Percentiles rank a stretch among this genome's conserved stretches.
phyloP scores from a whole-genome alignment of 805 yeast genomes.

The Saturnispora saitoi region DNA sequence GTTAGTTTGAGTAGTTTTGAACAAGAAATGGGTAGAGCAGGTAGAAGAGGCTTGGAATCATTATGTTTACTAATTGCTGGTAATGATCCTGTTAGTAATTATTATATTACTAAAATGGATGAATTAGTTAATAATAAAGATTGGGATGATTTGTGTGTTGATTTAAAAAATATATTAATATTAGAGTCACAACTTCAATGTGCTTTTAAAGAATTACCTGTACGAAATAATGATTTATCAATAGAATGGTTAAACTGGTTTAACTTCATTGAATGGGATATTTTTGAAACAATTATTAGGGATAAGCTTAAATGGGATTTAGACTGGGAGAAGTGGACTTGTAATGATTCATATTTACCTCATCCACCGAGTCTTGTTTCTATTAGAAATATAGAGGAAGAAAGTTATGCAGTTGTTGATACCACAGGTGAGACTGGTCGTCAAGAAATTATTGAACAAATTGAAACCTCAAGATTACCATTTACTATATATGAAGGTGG shows the following conservation, averaged over 20 bases:
- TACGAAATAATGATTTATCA: conserved; percentile 33
- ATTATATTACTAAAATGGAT: conserved; percentile 63
- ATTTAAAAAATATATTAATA: conserved; percentile 52
- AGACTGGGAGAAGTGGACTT: conserved; percentile 42
- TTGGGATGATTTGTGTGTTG: conserved; percentile 51
- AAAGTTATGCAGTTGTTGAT: conserved; percentile 82
- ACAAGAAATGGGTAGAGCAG: conserved; percentile 97
- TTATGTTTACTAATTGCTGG: conserved; percentile 80
- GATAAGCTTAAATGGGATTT: conserved; percentile 34
- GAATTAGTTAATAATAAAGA: conserved; percentile 41
- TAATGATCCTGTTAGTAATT: conserved; percentile 77
- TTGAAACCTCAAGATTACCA: conserved; percentile 81
- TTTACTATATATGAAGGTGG: conserved; percentile 91
- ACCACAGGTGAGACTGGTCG: conserved; percentile 66
- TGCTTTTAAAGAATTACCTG: conserved; percentile 60
- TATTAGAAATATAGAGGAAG: conserved; percentile 76
- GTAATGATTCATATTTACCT: conserved; percentile 56
- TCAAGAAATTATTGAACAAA: conserved; percentile 74
- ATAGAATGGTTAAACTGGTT: conserved; percentile 16
- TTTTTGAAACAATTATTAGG: conserved; percentile 17
- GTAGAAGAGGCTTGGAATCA: conserved; percentile 79
- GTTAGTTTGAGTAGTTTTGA: conserved; percentile 76
- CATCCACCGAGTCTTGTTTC: conserved; percentile 75
- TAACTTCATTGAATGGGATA: conserved; percentile 14
- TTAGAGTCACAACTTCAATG: conserved; percentile 85